Conservation (phyloP, 768 basidiomycete species). For the Tylopilus balloui region DNA sequence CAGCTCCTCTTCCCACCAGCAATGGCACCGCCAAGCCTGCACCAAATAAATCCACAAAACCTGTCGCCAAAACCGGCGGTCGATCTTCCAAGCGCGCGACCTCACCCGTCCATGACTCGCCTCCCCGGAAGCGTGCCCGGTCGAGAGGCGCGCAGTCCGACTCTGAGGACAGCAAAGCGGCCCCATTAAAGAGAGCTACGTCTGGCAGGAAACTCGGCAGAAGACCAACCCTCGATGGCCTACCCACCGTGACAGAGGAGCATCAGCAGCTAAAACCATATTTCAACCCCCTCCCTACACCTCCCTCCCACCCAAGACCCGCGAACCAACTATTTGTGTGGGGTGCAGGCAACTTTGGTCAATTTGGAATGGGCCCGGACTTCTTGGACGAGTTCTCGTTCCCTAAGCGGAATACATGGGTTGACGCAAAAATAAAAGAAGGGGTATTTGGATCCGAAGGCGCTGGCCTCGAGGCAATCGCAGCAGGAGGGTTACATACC, state of each 20-base stretch:
- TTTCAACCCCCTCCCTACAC: constrained; percentile 61
- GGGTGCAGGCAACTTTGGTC: constrained; percentile 93
- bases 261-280: constrained; percentile 48
- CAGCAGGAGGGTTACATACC: constrained; percentile 85
- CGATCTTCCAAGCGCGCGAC: constrained; percentile 45
- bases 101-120: constrained; percentile 44
- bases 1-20: constrained; percentile 28
- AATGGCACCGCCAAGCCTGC: constrained; percentile 33
- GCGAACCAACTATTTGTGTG: constrained; percentile 76
- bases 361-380: constrained; percentile 87
- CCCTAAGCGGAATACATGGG: constrained; percentile 74
- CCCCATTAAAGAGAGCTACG: constrained; percentile 23
- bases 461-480: constrained; percentile 78
- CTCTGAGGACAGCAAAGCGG: constrained; percentile 37
- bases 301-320: constrained; percentile 55
- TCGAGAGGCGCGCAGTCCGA: constrained; percentile 36
- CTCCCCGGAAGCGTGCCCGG: constrained; percentile 45
- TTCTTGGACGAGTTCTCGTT: constrained; percentile 65
- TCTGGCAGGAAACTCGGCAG: constrained; percentile 27
- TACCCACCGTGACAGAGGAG: constrained; percentile 29
- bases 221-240: constrained; percentile 31
- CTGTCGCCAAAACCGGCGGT: constrained; percentile 19
- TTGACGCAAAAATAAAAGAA: constrained; percentile 68
- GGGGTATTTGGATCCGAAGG: constrained; percentile 66
- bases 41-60: constrained; percentile 33